Evolutionary conservation across 2,329 filamentous ascomycete genomes (phyloP).

Genomic region (Venturia effusa): DNA sequence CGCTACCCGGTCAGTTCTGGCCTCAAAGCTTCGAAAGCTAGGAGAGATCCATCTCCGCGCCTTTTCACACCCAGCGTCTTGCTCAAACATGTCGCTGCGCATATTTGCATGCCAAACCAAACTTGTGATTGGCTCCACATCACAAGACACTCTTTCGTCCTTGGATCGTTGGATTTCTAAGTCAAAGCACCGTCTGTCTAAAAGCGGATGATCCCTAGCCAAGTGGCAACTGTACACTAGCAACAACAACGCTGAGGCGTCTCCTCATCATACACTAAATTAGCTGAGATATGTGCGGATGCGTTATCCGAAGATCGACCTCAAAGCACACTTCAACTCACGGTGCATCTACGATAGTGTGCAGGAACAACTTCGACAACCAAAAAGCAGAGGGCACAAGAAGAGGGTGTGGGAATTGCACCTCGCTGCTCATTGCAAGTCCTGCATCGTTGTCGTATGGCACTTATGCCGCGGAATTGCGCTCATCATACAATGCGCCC

Average conservation of each 20-base stretch:
- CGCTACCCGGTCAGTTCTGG: too few relatives aligned
- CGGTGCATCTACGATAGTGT: neutral
- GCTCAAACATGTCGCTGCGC: neutral
- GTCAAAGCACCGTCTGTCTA: neutral
- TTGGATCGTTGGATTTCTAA: neutral
- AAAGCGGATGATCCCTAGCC: neutral
- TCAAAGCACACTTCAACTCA: neutral
- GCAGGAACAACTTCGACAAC: neutral
- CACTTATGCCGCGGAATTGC: too few relatives aligned
- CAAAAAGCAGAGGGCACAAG: neutral
- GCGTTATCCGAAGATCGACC: neutral
- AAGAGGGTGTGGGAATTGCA: neutral
- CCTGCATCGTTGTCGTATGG: neutral
- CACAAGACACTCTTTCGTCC: neutral
- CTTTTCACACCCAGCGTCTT: neutral
- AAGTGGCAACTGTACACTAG: neutral
- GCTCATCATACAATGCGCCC: too few relatives aligned
- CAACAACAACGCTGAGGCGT: neutral
- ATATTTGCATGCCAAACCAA: neutral
- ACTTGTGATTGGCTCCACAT: neutral
- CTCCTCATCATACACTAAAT: neutral
- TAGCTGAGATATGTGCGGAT: neutral
- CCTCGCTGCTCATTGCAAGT: neutral
- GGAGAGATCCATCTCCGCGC: too few relatives aligned
- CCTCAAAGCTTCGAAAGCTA: too few relatives aligned